Evolutionary conservation across 2,329 filamentous ascomycete genomes (phyloP).

Genomic region (Helicocarpus griseus): DNA sequence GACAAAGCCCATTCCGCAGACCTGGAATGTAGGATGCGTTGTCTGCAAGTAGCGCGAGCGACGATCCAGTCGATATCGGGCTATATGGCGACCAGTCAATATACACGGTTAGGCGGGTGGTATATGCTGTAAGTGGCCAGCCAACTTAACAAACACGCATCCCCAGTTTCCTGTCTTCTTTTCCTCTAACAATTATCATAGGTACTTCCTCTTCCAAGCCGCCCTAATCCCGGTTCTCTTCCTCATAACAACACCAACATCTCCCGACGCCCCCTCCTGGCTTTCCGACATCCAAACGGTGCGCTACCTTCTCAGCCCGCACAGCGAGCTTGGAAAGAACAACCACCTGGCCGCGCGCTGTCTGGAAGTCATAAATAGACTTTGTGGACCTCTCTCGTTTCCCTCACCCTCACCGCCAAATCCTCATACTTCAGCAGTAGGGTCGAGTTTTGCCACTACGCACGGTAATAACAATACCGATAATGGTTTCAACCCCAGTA

Average conservation of each 20-base stretch:
- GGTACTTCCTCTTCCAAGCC: conserved; percentile 39
- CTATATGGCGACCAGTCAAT: conserved; percentile 31
- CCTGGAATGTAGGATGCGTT: conserved; percentile 17
- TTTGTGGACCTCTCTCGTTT: not conserved
- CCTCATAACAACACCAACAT: not conserved
- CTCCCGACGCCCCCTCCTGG: not conserved
- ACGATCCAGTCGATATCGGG: conserved; percentile 34
- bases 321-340: not conserved
- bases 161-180: not conserved
- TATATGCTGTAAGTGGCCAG: conserved; percentile 27
- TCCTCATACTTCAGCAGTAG: not conserved
- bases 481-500: not conserved
- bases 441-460: not conserved
- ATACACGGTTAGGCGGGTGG: conserved; percentile 34
- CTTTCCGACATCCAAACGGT: not conserved
- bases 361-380: not conserved
- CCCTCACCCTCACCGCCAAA: not conserved
- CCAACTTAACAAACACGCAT: not conserved
- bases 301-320: not conserved
- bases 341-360: conserved; percentile 2
- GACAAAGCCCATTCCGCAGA: not conserved
- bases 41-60: conserved; percentile 31
- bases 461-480: not conserved
- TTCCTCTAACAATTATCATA: not conserved
- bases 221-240: conserved; percentile 34